Percentiles rank a stretch among this genome's conserved stretches.
Conservation (phyloP, 768 basidiomycete genomes). For the Termitomyces sp. region DNA sequence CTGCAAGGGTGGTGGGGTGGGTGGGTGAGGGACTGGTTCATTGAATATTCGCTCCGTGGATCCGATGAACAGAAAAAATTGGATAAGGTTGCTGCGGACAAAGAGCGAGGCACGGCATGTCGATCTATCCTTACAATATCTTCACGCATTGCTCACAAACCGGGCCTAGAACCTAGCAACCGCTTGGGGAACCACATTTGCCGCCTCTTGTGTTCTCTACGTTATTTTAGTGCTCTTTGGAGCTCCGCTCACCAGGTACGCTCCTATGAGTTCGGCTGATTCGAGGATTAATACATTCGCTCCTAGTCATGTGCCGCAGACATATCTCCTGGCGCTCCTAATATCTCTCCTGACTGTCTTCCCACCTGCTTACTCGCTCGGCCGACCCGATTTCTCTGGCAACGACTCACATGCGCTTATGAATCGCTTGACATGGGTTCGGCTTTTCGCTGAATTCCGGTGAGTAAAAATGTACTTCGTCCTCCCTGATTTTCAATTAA, state of each 20-base stretch:
- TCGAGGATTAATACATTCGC: background rate
- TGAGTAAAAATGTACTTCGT: conserved; percentile 35
- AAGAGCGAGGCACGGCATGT: conserved; percentile 35
- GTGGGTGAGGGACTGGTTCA: conserved; percentile 58
- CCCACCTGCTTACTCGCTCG: conserved; percentile 66
- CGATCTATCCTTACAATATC: background rate
- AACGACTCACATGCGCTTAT: conserved; percentile 35
- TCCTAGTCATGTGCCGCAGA: conserved; percentile 49
- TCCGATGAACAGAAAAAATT: conserved; percentile 36
- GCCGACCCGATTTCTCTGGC: conserved; percentile 45
- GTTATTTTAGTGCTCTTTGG: conserved; percentile 62
- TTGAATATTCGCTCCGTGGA: conserved; percentile 34
- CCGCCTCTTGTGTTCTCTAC: conserved; percentile 43
- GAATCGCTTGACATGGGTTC: conserved; percentile 63
- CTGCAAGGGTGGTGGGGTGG: conserved; percentile 71
- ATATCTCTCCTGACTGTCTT: conserved; percentile 62
- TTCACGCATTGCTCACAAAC: background rate
- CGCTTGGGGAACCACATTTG: conserved; percentile 50
- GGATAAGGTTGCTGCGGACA: conserved; percentile 34
- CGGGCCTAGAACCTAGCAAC: conserved; percentile 40
- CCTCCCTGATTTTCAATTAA: background rate
- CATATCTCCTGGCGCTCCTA: conserved; percentile 64
- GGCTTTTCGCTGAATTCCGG: conserved; percentile 80
- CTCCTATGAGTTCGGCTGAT: conserved; percentile 13
- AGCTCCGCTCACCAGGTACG: conserved; percentile 59